These are phyloP conservation scores for Strobilomyces dryophilus DNA, from an alignment of 768 basidiomycete genomes.

Conservation along the genomic window DNA sequence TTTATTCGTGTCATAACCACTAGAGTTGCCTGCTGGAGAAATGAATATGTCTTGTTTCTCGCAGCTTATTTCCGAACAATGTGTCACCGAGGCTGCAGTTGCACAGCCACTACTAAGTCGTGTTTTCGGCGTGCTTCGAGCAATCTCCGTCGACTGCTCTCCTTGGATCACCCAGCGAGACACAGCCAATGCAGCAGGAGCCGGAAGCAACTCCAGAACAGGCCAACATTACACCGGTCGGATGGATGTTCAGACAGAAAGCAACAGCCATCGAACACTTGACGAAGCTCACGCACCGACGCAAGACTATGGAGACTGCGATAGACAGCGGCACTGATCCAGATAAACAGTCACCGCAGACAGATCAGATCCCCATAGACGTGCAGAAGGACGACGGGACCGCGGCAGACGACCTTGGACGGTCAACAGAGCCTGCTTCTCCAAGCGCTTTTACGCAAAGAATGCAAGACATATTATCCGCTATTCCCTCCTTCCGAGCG, in stretches of 20 bases:
- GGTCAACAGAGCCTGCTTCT: constrained; percentile 33
- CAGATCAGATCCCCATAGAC: constrained; percentile 7
- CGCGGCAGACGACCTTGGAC: constrained; percentile 7
- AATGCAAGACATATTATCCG: constrained; percentile 49
- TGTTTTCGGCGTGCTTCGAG: neutral
- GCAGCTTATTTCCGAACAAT: no score
- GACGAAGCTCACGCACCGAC: constrained; percentile 14
- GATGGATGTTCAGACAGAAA: constrained; percentile 16
- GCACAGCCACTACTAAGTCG: constrained; percentile 15
- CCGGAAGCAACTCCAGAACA: constrained; percentile 3
- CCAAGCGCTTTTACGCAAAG: constrained; percentile 41
- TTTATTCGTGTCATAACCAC: neutral
- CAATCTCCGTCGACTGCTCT: neutral
- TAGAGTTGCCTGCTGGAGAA: neutral
- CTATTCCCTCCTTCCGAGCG: constrained; percentile 33
- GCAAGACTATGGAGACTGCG: neutral
- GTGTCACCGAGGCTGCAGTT: no score
- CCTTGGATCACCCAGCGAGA: constrained; percentile 21
- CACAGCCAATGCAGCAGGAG: constrained; percentile 13
- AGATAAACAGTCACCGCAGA: constrained; percentile 3
- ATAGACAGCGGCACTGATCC: constrained; percentile 6
- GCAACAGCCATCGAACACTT: constrained; percentile 14
- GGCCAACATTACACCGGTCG: neutral
- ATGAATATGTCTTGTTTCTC: neutral
- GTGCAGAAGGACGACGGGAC: neutral